Percentiles rank a stretch among this genome's conserved stretches.
Evolutionary conservation across 2,329 filamentous ascomycete species (phyloP).

Genomic region (Nothomitra cinnamomea): DNA sequence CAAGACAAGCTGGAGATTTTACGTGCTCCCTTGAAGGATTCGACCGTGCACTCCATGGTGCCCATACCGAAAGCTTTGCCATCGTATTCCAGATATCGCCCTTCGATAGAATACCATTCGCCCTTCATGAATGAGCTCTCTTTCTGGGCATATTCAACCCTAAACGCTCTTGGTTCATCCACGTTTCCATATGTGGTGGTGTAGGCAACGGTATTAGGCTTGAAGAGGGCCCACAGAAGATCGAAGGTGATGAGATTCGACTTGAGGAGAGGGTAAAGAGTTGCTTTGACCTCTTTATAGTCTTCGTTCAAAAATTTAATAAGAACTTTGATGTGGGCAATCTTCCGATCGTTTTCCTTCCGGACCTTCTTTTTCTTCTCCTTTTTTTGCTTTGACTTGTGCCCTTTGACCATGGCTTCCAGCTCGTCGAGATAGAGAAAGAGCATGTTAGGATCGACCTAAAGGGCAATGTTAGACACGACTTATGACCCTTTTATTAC

Average conservation of each 20-base stretch:
- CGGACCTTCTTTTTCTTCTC: slow-evolving; percentile 44
- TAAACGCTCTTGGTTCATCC: slow-evolving; percentile 69
- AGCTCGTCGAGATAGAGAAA: slow-evolving; percentile 60
- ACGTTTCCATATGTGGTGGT: slow-evolving; percentile 54
- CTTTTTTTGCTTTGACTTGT: slow-evolving; percentile 42
- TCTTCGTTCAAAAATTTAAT: slow-evolving; percentile 67
- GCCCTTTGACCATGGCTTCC: slow-evolving; percentile 41
- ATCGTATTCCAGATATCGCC: slow-evolving; percentile 70
- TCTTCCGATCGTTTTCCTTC: slow-evolving; percentile 40
- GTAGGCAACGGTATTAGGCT: slow-evolving; percentile 67
- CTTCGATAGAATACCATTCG: slow-evolving; percentile 61
- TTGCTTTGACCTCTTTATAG: slow-evolving; percentile 62
- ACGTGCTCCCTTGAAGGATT: slow-evolving; percentile 60
- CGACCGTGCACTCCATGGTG: slow-evolving; percentile 49
- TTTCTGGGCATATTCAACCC: slow-evolving; percentile 59
- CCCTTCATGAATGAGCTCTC: slow-evolving; percentile 52
- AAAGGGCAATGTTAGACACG: slow-evolving; percentile 7
- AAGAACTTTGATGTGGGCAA: slow-evolving; percentile 52
- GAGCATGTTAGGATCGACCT: slow-evolving; percentile 29
- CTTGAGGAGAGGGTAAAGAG: slow-evolving; percentile 62
- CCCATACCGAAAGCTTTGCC: slow-evolving; percentile 73
- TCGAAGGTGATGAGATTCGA: slow-evolving; percentile 80
- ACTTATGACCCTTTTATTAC: slow-evolving; percentile 4
- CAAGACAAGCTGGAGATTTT: slow-evolving; percentile 65
- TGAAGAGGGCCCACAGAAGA: slow-evolving; percentile 75